Evolutionary conservation across 345 rosid genomes (phyloP).

Genomic region (Gossypium thurberi): DNA sequence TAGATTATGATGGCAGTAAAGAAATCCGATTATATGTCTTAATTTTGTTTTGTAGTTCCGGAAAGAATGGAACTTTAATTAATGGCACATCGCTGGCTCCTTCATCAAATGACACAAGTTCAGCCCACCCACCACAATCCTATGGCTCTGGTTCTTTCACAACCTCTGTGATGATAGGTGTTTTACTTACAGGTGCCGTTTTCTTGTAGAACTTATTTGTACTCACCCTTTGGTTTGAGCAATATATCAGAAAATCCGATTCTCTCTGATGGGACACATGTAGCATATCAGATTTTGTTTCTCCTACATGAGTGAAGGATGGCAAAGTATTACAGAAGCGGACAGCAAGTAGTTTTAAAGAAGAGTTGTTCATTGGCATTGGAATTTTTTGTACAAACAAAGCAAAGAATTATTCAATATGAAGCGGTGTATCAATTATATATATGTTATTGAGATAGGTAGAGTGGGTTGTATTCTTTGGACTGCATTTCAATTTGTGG

Average conservation of each 20-base stretch:
- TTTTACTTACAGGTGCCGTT: slow-evolving; percentile 29
- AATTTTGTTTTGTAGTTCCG: slow-evolving; percentile 38
- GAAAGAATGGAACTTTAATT: slow-evolving; percentile 56
- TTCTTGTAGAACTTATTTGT: slow-evolving; percentile 39
- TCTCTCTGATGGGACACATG: slow-evolving; percentile 10
- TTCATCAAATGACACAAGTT: slow-evolving; percentile 68
- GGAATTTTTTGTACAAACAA: slow-evolving; percentile 18
- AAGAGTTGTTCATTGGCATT: slow-evolving; percentile 9
- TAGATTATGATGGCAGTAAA: slow-evolving; percentile 5
- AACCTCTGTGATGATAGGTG: slow-evolving; percentile 39
- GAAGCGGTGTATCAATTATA: slow-evolving; percentile 13
- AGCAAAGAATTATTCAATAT: slow-evolving; percentile 11
- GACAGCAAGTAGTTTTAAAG: slow-evolving; percentile 14
- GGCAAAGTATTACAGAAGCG: slow-evolving; percentile 8
- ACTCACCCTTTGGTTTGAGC: neutral
- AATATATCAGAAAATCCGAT: slow-evolving; percentile 4
- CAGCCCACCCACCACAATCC: slow-evolving; percentile 35
- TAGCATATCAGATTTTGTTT: slow-evolving; percentile 39
- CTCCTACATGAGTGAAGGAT: slow-evolving; percentile 21
- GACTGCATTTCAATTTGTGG: neutral
- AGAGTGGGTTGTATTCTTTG: slow-evolving; percentile 4
- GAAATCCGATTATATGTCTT: slow-evolving; percentile 10
- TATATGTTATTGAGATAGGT: neutral
- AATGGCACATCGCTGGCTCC: slow-evolving; percentile 66
- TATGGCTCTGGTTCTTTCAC: slow-evolving; percentile 28